A percentile compares a stretch with the other conserved stretches of the same genome.
Conservation (phyloP, 352 stramenopile genomes). For the Plasmopara muralis region DNA sequence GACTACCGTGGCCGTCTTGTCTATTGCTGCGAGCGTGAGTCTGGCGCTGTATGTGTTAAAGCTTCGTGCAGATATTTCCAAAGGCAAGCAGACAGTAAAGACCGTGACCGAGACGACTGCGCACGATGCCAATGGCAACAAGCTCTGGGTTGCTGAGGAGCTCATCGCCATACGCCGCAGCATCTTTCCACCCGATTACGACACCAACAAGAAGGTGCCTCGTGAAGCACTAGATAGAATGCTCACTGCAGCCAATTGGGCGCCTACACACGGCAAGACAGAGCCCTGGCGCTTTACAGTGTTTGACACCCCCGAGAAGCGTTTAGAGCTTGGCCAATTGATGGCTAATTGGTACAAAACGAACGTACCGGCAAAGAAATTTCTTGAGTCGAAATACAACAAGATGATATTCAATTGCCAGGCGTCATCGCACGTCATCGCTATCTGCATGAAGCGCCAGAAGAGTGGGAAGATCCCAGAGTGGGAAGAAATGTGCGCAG, state of each 20-base stretch:
- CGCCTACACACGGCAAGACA: conserved; percentile 69
- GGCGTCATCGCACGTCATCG: conserved; percentile 66
- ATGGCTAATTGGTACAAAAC: conserved; percentile 68
- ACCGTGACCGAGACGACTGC: conserved; percentile 19
- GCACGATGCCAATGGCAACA: conserved; percentile 24
- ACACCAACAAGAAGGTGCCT: conserved; percentile 43
- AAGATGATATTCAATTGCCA: conserved; percentile 73
- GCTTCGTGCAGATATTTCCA: conserved; percentile 21
- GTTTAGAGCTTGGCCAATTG: conserved; percentile 51
- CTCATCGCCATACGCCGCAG: conserved; percentile 74
- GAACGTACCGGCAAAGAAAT: conserved; percentile 52
- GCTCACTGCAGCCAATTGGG: conserved; percentile 76
- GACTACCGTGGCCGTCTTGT: conserved; percentile 22
- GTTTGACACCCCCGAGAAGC: conserved; percentile 47
- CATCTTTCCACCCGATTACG: conserved; percentile 68
- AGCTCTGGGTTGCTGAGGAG: conserved; percentile 58
- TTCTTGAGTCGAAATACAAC: conserved; percentile 72
- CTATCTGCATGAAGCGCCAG: conserved; percentile 85
- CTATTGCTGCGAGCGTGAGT: conserved; percentile 26
- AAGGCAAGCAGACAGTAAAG: conserved; percentile 19
- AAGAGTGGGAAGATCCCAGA: conserved; percentile 74
- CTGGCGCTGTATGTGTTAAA: conserved; percentile 35
- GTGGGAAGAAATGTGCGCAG: conserved; percentile 70
- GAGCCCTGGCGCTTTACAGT: conserved; percentile 83
- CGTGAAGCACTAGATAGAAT: conserved; percentile 64